phyloP scores from a whole-genome alignment of 768 basidiomycete species.

The Podaxis rugospora region DNA sequence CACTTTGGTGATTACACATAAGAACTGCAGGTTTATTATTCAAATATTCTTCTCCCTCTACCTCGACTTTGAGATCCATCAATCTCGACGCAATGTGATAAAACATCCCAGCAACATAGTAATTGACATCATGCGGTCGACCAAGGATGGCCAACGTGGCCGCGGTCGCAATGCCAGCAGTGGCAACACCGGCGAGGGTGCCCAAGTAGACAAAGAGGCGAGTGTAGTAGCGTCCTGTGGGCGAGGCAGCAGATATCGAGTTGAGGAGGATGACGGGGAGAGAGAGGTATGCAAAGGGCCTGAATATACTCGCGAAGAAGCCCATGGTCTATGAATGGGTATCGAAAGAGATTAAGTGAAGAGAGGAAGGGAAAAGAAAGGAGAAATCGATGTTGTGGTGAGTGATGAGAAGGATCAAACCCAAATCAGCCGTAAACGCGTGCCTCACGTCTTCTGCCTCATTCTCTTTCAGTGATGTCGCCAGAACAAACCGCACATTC shows the following conservation, averaged over 20 bases:
- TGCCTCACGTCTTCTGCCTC: conserved; percentile 1
- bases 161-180: conserved; percentile 67
- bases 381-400: background rate
- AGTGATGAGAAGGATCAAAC: conserved; percentile 7
- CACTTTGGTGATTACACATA: conserved; percentile 90
- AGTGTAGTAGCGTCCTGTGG: conserved; percentile 65
- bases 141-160: conserved; percentile 65
- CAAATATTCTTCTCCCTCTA: conserved; percentile 87
- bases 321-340: conserved; percentile 45
- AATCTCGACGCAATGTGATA: conserved; percentile 60
- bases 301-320: conserved; percentile 53
- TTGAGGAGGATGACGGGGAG: conserved; percentile 66
- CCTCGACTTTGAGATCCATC: conserved; percentile 63
- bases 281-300: conserved; percentile 73
- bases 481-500: background rate
- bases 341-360: background rate
- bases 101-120: conserved; percentile 79
- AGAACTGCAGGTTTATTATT: conserved; percentile 67
- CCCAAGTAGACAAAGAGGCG: conserved; percentile 70
- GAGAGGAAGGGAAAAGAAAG: background rate
- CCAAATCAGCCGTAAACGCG: conserved; percentile 11
- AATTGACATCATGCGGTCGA: conserved; percentile 75
- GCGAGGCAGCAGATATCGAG: conserved; percentile 50
- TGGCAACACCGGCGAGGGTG: conserved; percentile 64
- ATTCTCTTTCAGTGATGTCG: background rate